These are phyloP conservation scores for Neurospora discreta DNA, from an alignment of 495 filamentous ascomycete species.

Conservation along the genomic window DNA sequence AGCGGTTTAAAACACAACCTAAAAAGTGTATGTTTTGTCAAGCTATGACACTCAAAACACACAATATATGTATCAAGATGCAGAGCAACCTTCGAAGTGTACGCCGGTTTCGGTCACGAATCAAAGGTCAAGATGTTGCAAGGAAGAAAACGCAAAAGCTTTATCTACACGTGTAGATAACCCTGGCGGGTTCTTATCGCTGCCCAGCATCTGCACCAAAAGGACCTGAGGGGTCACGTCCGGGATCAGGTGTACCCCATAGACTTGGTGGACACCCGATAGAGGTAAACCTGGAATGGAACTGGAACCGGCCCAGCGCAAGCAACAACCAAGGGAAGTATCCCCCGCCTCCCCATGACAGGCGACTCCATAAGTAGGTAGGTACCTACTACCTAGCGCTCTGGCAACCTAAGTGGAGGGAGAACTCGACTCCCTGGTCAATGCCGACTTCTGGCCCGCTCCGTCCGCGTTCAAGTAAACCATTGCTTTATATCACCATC, in stretches of 20 bases:
- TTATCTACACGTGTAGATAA: not conserved
- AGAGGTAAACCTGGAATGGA: not conserved
- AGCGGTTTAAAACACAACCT: not conserved
- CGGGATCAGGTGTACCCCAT: not conserved
- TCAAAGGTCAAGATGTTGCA: not conserved
- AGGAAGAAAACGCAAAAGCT: not conserved
- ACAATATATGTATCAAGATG: not conserved
- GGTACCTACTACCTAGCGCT: not conserved
- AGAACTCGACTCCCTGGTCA: not conserved
- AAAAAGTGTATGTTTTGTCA: not conserved
- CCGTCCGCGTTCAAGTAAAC: not conserved
- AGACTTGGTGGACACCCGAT: not conserved
- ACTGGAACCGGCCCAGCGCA: not conserved
- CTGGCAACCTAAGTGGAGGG: not conserved
- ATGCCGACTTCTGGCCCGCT: not conserved
- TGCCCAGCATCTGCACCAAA: not conserved
- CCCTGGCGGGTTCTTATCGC: not conserved
- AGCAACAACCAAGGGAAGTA: not conserved
- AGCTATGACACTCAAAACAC: not conserved
- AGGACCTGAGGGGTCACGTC: not conserved
- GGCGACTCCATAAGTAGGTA: too few relatives aligned
- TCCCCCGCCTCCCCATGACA: not conserved
- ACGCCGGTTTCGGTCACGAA: not conserved
- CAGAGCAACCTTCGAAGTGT: not conserved
- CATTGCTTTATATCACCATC: not conserved